Conservation (phyloP, 1,284 basidiomycete species). For the Irpex lacteus region DNA sequence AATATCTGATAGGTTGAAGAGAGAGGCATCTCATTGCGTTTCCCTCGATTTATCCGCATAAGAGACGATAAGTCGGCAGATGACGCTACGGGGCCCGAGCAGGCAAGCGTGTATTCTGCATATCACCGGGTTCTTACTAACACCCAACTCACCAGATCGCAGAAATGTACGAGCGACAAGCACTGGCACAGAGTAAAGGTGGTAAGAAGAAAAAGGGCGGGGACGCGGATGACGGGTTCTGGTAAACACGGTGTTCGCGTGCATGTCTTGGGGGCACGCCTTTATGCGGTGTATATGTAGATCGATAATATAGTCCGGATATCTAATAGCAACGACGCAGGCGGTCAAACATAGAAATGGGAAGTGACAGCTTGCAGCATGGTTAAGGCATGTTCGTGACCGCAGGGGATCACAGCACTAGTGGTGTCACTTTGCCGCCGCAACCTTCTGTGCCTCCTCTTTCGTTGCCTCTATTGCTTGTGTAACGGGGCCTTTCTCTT, state of each 20-base stretch:
- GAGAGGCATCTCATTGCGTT: constrained; percentile 91
- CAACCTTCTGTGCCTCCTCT: constrained; percentile 39
- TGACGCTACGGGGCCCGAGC: constrained; percentile 90
- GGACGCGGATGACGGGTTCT: constrained; percentile 83
- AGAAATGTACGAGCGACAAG: constrained; percentile 93
- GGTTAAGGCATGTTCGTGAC: not conserved
- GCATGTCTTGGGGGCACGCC: not conserved
- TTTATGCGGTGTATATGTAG: constrained; percentile 6
- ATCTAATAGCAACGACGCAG: constrained; percentile 3
- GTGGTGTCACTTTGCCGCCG: constrained; percentile 24
- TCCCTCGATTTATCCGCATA: constrained; percentile 90
- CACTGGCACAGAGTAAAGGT: constrained; percentile 66
- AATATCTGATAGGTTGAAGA: constrained; percentile 80
- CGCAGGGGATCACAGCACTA: constrained; percentile 1
- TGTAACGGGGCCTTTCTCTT: constrained; percentile 36
- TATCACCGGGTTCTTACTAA: constrained; percentile 17
- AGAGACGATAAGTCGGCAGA: constrained; percentile 93
- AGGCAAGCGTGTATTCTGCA: constrained; percentile 45
- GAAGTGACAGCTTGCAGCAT: not conserved
- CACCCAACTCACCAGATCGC: constrained; percentile 61
- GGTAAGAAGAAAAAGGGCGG: constrained; percentile 72
- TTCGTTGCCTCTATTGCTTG: constrained; percentile 45
- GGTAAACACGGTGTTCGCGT: constrained; percentile 44
- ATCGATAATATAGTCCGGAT: constrained; percentile 6
- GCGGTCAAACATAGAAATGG: not conserved